These are phyloP conservation scores for Elongisporangium undulatum DNA, from an alignment of 352 stramenopile species.

Conservation along the genomic window DNA sequence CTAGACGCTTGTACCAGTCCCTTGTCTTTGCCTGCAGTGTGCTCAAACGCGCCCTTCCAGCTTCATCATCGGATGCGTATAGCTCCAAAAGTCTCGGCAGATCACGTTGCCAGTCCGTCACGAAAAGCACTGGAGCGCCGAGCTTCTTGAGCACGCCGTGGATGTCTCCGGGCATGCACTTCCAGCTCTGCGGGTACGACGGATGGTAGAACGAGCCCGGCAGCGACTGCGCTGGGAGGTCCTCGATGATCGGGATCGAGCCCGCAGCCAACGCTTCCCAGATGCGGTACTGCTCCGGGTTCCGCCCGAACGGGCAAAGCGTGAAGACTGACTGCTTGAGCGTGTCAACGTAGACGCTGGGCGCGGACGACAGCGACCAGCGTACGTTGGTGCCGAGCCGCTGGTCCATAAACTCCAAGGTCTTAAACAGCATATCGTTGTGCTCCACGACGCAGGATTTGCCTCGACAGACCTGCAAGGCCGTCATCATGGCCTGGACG, in stretches of 20 bases:
- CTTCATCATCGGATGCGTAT: constrained; percentile 15
- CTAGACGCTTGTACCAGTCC: constrained; percentile 32
- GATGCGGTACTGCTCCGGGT: constrained; percentile 66
- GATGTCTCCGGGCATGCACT: constrained; percentile 47
- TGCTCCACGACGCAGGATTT: constrained; percentile 48
- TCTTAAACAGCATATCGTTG: constrained; percentile 59
- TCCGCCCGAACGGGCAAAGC: constrained; percentile 56
- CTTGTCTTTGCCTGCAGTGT: constrained; percentile 24
- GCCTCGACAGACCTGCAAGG: constrained; percentile 30
- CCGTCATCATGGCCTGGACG: constrained; percentile 53
- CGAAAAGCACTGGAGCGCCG: constrained; percentile 53
- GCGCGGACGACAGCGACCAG: constrained; percentile 43
- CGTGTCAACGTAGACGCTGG: constrained; percentile 42
- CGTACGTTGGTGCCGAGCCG: constrained; percentile 33
- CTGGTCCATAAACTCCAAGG: constrained; percentile 43
- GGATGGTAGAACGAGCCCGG: constrained; percentile 54
- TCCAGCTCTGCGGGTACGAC: constrained; percentile 53
- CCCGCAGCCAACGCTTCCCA: constrained; percentile 59
- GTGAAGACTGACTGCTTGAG: constrained; percentile 60
- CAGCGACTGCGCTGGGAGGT: constrained; percentile 27
- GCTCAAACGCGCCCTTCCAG: constrained; percentile 9
- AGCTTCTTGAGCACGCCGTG: constrained; percentile 42
- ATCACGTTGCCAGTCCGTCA: constrained; percentile 51
- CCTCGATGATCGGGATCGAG: constrained; percentile 63
- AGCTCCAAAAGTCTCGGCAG: constrained; percentile 31